Conservation (phyloP, 192 early-diverging fungal genomes). For the Geranomyces variabilis region DNA sequence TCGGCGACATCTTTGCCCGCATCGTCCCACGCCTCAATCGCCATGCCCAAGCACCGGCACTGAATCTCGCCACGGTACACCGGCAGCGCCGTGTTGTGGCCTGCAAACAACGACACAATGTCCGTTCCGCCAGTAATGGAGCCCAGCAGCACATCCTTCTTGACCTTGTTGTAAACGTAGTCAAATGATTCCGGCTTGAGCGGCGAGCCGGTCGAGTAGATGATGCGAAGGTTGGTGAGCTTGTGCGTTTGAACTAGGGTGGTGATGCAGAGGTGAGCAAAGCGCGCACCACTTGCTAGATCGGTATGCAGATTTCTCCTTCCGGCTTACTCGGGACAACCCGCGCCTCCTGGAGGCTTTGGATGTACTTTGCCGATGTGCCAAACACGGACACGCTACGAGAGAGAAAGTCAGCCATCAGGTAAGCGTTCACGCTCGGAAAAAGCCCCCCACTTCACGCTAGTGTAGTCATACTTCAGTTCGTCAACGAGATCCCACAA, state of each 20-base stretch:
- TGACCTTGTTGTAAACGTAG: conserved; percentile 86
- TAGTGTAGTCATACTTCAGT: conserved; percentile 36
- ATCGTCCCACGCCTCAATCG: conserved; percentile 87
- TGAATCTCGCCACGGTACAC: conserved; percentile 96
- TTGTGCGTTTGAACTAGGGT: conserved; percentile 49
- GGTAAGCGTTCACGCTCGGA: background rate
- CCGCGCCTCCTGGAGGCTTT: conserved; percentile 77
- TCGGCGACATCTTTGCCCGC: conserved; percentile 63
- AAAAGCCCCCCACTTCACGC: no score
- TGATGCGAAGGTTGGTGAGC: conserved; percentile 67
- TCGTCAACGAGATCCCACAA: conserved; percentile 83
- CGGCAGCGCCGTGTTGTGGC: conserved; percentile 84
- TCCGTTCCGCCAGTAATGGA: conserved; percentile 98
- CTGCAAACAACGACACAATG: conserved; percentile 94
- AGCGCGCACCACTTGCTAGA: background rate
- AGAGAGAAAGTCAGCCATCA: background rate
- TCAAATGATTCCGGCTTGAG: conserved; percentile 91
- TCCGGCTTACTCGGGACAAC: conserved; percentile 61
- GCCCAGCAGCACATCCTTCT: conserved; percentile 82
- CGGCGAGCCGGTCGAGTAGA: conserved; percentile 95
- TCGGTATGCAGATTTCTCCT: no score
- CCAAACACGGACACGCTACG: conserved; percentile 86
- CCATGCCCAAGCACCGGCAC: conserved; percentile 90
- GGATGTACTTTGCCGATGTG: conserved; percentile 94
- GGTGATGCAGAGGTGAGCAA: no score